Conservation (phyloP, 805 yeast genomes). For the Jamesozyma lodderae region DNA sequence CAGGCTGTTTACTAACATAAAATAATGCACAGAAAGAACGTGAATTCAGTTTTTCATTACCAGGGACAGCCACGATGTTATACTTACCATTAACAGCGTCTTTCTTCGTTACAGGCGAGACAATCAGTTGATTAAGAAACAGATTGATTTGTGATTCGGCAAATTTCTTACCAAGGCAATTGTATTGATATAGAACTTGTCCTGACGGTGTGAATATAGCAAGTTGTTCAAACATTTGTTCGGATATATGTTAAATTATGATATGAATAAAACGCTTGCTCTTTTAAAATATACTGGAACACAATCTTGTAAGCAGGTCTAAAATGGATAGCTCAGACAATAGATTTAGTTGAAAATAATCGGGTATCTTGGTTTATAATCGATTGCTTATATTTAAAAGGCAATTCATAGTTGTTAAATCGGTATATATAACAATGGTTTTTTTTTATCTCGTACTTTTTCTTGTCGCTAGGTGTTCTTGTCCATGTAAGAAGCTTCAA, state of each 20-base stretch:
- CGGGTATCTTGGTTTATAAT: no score
- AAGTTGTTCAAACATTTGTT: conserved; percentile 30
- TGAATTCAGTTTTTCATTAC: neutral
- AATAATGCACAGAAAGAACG: conserved; percentile 21
- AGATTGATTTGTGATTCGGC: conserved; percentile 24
- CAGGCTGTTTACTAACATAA: conserved; percentile 28
- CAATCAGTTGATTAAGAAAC: conserved; percentile 21
- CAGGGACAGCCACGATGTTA: conserved; percentile 11
- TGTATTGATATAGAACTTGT: conserved; percentile 24
- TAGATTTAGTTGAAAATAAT: no score
- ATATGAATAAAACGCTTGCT: no score
- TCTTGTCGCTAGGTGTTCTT: no score
- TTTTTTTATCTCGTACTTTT: no score
- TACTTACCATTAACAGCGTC: conserved; percentile 15
- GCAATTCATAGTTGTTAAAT: no score
- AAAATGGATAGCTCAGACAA: neutral
- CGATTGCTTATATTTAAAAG: no score
- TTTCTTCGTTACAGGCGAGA: conserved; percentile 18
- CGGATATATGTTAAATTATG: no score
- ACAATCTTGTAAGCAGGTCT: neutral
- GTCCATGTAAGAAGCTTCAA: no score
- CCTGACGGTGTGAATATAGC: conserved; percentile 27
- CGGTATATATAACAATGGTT: no score
- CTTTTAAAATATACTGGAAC: no score
- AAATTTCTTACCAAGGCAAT: conserved; percentile 23